Evolutionary conservation across 2,329 filamentous ascomycete species (phyloP).

Genomic region (Akanthomyces muscarius): DNA sequence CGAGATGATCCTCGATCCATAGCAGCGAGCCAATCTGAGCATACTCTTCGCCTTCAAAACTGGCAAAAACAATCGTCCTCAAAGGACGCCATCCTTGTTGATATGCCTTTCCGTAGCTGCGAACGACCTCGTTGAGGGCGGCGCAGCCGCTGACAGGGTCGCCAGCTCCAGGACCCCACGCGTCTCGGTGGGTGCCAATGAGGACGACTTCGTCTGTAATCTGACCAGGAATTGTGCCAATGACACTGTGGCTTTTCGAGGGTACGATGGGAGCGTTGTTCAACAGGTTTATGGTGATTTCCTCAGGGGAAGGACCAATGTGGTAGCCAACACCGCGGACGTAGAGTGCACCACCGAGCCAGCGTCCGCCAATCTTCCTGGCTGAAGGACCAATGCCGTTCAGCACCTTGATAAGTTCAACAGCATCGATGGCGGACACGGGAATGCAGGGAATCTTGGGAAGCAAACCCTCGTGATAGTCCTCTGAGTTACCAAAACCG

Average conservation of each 20-base stretch:
- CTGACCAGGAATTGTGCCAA: slow-evolving; percentile 75
- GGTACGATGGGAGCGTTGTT: slow-evolving; percentile 59
- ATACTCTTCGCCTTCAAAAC: slow-evolving; percentile 73
- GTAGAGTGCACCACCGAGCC: slow-evolving; percentile 51
- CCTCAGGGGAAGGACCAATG: slow-evolving; percentile 42
- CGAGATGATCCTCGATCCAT: slow-evolving; percentile 79
- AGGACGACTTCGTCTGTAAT: slow-evolving; percentile 68
- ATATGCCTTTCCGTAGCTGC: slow-evolving; percentile 66
- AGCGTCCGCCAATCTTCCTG: slow-evolving; percentile 56
- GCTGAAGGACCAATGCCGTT: slow-evolving; percentile 71
- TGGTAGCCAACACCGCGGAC: slow-evolving; percentile 37
- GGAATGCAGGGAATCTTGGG: slow-evolving; percentile 77
- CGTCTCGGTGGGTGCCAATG: slow-evolving; percentile 77
- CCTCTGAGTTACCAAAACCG: slow-evolving; percentile 68
- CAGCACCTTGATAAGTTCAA: slow-evolving; percentile 72
- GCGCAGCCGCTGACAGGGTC: slow-evolving; percentile 81
- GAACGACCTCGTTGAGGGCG: slow-evolving; percentile 69
- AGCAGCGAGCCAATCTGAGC: slow-evolving; percentile 77
- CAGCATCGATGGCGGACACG: slow-evolving; percentile 71
- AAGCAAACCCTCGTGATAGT: slow-evolving; percentile 46
- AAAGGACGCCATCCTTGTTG: slow-evolving; percentile 75
- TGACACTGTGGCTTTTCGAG: slow-evolving; percentile 59
- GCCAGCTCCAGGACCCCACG: slow-evolving; percentile 80
- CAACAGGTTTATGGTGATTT: slow-evolving; percentile 58
- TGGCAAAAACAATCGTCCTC: slow-evolving; percentile 67